phyloP scores from a whole-genome alignment of 2,329 filamentous ascomycete species.

The Fusarium guadeloupense region DNA sequence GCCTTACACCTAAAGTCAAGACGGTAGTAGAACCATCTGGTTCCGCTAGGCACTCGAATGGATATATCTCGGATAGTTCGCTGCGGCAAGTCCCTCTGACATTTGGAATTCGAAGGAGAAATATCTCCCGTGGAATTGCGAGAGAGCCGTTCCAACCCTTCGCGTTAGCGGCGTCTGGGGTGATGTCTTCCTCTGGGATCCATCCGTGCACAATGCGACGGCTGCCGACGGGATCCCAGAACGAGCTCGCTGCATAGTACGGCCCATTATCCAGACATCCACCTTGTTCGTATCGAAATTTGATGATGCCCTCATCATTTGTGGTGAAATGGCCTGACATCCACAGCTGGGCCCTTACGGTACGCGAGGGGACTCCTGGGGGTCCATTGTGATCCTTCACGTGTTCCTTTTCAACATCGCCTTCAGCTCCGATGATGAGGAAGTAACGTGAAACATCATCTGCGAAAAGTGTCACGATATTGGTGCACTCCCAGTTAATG shows the following conservation, averaged over 20 bases:
- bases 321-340: too few relatives aligned
- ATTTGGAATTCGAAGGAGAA: constrained; percentile 50
- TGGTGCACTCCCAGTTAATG: constrained; percentile 60
- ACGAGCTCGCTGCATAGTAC: constrained; percentile 58
- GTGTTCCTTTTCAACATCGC: too few relatives aligned
- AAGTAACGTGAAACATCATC: constrained; percentile 43
- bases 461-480: constrained; percentile 52
- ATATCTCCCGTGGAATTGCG: constrained; percentile 54
- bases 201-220: constrained; percentile 56
- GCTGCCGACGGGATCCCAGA: constrained; percentile 52
- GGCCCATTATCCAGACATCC: constrained; percentile 32
- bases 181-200: constrained; percentile 59
- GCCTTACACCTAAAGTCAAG: too few relatives aligned
- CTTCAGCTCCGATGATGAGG: constrained; percentile 56
- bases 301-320: too few relatives aligned
- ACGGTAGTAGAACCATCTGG: too few relatives aligned
- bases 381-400: too few relatives aligned
- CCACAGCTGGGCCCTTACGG: too few relatives aligned
- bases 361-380: too few relatives aligned
- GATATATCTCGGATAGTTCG: too few relatives aligned
- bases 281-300: not conserved
- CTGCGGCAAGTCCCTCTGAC: constrained; percentile 48
- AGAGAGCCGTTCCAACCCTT: constrained; percentile 60
- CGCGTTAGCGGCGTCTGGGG: constrained; percentile 49
- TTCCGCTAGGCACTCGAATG: too few relatives aligned